phyloP scores from a whole-genome alignment of 495 filamentous ascomycete genomes.

The Tuber magnatum region DNA sequence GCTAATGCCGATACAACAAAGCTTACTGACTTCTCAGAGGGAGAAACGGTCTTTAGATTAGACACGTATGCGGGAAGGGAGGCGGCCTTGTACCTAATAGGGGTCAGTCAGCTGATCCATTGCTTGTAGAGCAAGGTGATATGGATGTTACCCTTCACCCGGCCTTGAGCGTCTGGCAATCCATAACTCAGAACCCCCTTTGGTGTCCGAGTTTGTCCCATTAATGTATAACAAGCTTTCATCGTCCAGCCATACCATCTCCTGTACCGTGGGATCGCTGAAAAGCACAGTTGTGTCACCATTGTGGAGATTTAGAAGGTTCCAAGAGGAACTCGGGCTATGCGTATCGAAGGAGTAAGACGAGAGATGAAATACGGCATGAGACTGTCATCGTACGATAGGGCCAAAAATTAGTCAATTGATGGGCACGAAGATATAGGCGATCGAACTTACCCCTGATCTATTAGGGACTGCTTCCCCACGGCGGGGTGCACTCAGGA shows the following conservation, averaged over 20 bases:
- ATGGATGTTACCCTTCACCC: constrained; percentile 45
- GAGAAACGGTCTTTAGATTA: constrained; percentile 61
- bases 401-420: constrained; percentile 13
- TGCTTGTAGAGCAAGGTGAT: constrained; percentile 15
- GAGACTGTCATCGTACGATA: constrained; percentile 26
- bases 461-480: constrained; percentile 66
- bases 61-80: constrained; percentile 61
- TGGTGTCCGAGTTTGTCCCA: constrained; percentile 29
- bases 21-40: constrained; percentile 59
- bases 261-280: constrained; percentile 50
- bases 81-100: constrained; percentile 53
- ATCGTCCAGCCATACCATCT: constrained; percentile 37
- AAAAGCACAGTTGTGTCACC: constrained; percentile 61
- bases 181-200: constrained; percentile 52
- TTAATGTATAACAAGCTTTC: constrained; percentile 36
- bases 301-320: constrained; percentile 62
- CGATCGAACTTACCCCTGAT: constrained; percentile 23
- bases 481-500: constrained; percentile 77
- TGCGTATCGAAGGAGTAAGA: constrained; percentile 81
- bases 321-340: constrained; percentile 64
- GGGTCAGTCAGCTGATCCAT: constrained; percentile 1
- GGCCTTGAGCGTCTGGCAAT: constrained; percentile 50
- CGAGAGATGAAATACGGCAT: constrained; percentile 44
- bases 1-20: constrained; percentile 61
- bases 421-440: neutral